These are phyloP conservation scores for Misopates orontium DNA, from an alignment of 257 asterid genomes.

Conservation along the genomic window DNA sequence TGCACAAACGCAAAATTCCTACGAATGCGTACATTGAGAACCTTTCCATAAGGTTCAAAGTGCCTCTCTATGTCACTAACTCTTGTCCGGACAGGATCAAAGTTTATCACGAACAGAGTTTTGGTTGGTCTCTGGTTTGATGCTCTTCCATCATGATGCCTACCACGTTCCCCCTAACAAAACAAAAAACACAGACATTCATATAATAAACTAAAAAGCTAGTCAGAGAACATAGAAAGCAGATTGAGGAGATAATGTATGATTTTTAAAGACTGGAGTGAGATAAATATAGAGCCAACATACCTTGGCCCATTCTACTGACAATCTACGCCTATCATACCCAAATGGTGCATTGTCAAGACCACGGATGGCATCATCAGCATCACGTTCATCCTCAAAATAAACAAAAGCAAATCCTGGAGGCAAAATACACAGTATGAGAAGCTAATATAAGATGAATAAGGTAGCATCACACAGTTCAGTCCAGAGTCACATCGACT, in stretches of 20 bases:
- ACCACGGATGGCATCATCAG: constrained; percentile 75
- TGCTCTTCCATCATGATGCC: constrained; percentile 65
- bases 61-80: constrained; percentile 77
- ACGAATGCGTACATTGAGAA: constrained; percentile 73
- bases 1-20: constrained; percentile 95
- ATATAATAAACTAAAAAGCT: too few relatives aligned
- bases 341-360: constrained; percentile 73
- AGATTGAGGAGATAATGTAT: too few relatives aligned
- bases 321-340: constrained; percentile 61
- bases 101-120: constrained; percentile 86
- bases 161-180: constrained; percentile 85
- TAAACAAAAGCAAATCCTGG: constrained; percentile 90
- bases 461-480: constrained; percentile 20
- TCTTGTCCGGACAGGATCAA: constrained; percentile 75
- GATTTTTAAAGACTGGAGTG: too few relatives aligned
- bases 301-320: constrained; percentile 96
- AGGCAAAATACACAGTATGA: constrained; percentile 28
- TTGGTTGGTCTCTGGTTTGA: constrained; percentile 75
- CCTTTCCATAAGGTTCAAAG: constrained; percentile 85
- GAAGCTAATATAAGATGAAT: constrained; percentile 15
- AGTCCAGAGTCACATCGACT: constrained; percentile 31
- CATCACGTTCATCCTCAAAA: constrained; percentile 90
- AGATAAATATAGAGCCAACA: neutral
- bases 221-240: too few relatives aligned
- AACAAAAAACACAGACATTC: constrained; percentile 11